These are phyloP conservation scores for Tylopilus sp. DNA, from an alignment of 768 basidiomycete species.

Conservation along the genomic window DNA sequence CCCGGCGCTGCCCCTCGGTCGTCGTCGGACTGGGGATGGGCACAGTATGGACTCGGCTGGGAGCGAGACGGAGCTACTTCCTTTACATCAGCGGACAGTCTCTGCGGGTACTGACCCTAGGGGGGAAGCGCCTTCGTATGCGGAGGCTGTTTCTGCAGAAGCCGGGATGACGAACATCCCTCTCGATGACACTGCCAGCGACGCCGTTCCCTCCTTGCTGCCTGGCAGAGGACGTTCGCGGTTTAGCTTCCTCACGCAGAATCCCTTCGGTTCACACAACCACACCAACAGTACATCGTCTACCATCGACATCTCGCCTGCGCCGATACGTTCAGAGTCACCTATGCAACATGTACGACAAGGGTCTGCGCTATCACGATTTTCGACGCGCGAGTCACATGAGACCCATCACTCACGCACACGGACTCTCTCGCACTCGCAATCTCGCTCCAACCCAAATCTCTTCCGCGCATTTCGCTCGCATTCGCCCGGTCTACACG, in stretches of 20 bases:
- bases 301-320: slow-evolving; percentile 5
- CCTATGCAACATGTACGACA: slow-evolving; percentile 11
- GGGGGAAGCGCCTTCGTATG: slow-evolving; percentile 69
- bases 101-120: slow-evolving; percentile 36
- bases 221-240: slow-evolving; percentile 35
- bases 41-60: slow-evolving; percentile 20
- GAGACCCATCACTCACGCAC: slow-evolving; percentile 21
- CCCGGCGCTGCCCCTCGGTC: neutral
- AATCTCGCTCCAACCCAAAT: slow-evolving; percentile 35
- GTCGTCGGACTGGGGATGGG: slow-evolving; percentile 14
- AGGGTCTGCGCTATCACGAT: slow-evolving; percentile 21
- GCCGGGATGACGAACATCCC: slow-evolving; percentile 10
- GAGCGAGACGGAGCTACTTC: slow-evolving; percentile 22
- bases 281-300: slow-evolving; percentile 12
- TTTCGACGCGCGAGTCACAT: slow-evolving; percentile 23
- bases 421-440: slow-evolving; percentile 34
- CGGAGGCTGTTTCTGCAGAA: slow-evolving; percentile 37
- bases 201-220: neutral
- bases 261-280: slow-evolving; percentile 35
- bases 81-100: slow-evolving; percentile 9
- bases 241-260: slow-evolving; percentile 43
- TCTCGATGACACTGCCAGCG: neutral
- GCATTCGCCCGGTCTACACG: slow-evolving; percentile 35
- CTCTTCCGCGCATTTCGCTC: slow-evolving; percentile 38
- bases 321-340: slow-evolving; percentile 20